Evolutionary conservation across 371 early-diverging fungal genomes (phyloP), one percentile per base, ranked within the genome.

Genomic region (Choanephora cucurbitarum): DNA sequence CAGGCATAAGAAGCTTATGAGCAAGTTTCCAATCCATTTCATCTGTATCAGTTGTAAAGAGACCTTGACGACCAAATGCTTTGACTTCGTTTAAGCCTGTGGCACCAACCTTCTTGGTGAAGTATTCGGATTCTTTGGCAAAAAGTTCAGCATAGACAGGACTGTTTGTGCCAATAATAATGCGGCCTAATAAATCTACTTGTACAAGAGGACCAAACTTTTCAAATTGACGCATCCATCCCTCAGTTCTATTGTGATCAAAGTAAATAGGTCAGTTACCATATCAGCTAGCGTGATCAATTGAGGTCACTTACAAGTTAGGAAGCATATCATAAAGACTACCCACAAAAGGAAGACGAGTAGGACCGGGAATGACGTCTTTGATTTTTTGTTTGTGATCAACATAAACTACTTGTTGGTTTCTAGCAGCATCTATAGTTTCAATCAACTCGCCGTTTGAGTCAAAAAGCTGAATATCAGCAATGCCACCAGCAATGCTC

Each of bases 1-100:
- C 79, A n/a, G 82, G 82, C 66, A 80, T 78, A n/a, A 82, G 46
- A n/a, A 82, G 50, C 57, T 77, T 79, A 52, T 82, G 82, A 13
- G 74, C 82, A 15, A 77, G 62, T 41, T 63, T 56, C 82, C 82
- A 82, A 37, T 80, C 69, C 32, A 69, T 66, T 23, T 76, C 73
- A 46, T 66, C 67, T 11, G 71, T 72, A 47, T 74, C 69, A 9
- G 72, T 62, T 9, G 82, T 82, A 40, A 82, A 77, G 9, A 77
- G 50, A 13, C 74, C 75, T 53, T 72, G 67, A 22, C 79, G 76
- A 49, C 46, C 75, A 28, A 77, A 52, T 3, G 51, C 34, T 39
- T 74, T 62, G 39, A 77, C 47, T 52, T 76, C 80, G 5, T 18
- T 18, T 14, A 78, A 58, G 39, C 52, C 52, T 21, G 64, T 44